Percentiles rank a stretch among this genome's conserved stretches.
These are phyloP conservation scores for Leccinum insolens DNA, from an alignment of 1,284 basidiomycete species.

Conservation along the genomic window DNA sequence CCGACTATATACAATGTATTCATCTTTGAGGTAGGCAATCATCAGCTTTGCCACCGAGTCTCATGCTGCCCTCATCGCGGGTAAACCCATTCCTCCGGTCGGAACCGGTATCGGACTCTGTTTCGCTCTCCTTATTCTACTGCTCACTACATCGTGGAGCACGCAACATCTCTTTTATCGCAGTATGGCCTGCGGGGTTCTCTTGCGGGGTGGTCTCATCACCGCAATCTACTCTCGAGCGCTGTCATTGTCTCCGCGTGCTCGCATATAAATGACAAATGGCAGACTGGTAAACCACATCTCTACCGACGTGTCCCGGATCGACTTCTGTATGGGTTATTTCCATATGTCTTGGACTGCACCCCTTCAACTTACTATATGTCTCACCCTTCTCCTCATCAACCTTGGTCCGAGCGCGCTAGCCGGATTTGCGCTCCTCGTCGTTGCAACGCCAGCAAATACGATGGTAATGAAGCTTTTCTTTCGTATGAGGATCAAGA, in stretches of 20 bases:
- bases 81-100: too few species aligned
- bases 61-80: too few species aligned
- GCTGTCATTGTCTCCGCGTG: background rate
- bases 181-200: background rate
- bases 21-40: too few species aligned
- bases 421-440: conserved; percentile 81
- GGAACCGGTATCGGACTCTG: too few species aligned
- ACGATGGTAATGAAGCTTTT: conserved; percentile 70
- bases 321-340: background rate
- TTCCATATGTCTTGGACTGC: background rate
- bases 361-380: background rate
- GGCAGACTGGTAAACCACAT: background rate
- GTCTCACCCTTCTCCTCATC: background rate
- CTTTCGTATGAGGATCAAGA: conserved; percentile 71
- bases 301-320: background rate
- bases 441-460: conserved; percentile 45
- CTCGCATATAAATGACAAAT: background rate
- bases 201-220: background rate
- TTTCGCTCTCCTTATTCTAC: too few species aligned
- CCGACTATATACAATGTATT: too few species aligned
- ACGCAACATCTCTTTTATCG: background rate
- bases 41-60: too few species aligned
- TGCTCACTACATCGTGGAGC: too few species aligned
- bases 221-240: background rate
- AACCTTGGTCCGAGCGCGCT: conserved; percentile 82